Conservation (phyloP, 768 basidiomycete genomes). For the Suillus hirtellus region DNA sequence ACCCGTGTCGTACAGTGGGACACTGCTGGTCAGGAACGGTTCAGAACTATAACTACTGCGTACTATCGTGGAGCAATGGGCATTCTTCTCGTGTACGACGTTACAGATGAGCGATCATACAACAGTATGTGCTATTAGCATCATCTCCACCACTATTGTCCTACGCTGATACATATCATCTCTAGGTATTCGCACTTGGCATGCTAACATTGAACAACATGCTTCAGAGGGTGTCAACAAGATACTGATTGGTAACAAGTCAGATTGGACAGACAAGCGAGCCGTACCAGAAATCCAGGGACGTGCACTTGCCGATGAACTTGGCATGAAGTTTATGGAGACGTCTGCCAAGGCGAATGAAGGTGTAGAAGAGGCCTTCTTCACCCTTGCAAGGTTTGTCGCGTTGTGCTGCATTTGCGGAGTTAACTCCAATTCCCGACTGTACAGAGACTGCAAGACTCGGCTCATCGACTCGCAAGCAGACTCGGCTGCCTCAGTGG, state of each 20-base stretch:
- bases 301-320: slow-evolving; percentile 85
- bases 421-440: neutral
- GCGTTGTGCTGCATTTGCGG: neutral
- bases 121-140: slow-evolving; percentile 69
- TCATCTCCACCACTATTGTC: slow-evolving; percentile 17
- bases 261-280: slow-evolving; percentile 96
- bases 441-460: slow-evolving; percentile 88
- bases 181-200: slow-evolving; percentile 97
- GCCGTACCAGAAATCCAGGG: slow-evolving; percentile 92
- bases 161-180: neutral
- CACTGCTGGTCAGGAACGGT: slow-evolving; percentile 98
- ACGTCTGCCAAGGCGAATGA: slow-evolving; percentile 97
- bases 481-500: slow-evolving; percentile 47
- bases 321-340: slow-evolving; percentile 97
- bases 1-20: slow-evolving; percentile 72
- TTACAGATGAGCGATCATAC: slow-evolving; percentile 93
- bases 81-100: slow-evolving; percentile 97
- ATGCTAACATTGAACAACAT: slow-evolving; percentile 96
- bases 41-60: slow-evolving; percentile 97
- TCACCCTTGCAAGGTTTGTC: slow-evolving; percentile 88
- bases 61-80: slow-evolving; percentile 99
- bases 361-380: slow-evolving; percentile 98
- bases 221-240: slow-evolving; percentile 99
- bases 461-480: slow-evolving; percentile 94
- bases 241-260: slow-evolving; percentile 98